Conservation (phyloP, 1,284 basidiomycete species). For the Leucoagaricus sp. region DNA sequence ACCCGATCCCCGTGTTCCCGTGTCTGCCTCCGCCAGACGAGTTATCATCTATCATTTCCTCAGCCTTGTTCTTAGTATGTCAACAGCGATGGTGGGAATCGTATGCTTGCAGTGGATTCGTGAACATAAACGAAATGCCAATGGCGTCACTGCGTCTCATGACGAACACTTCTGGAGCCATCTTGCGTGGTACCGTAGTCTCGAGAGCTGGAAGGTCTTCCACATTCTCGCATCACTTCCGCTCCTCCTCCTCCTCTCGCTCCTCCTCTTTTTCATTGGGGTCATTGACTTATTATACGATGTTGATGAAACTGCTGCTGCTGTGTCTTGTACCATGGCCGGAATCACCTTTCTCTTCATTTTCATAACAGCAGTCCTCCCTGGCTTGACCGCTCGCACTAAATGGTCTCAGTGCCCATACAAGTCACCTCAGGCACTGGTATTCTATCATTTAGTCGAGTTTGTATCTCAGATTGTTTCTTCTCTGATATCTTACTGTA, state of each 20-base stretch:
- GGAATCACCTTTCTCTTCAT: too few relatives aligned
- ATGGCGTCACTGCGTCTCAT: not conserved
- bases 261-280: not conserved
- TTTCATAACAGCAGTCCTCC: not conserved
- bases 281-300: not conserved
- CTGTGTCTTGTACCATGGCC: too few relatives aligned
- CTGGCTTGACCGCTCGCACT: not conserved
- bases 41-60: not conserved
- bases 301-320: not conserved
- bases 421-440: slow-evolving; percentile 4
- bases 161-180: not conserved
- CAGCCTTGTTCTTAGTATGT: not conserved
- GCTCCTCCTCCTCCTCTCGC: not conserved
- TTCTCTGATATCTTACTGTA: too few relatives aligned
- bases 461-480: too few relatives aligned
- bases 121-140: not conserved
- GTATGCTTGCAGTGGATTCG: slow-evolving; percentile 10
- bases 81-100: not conserved
- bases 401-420: slow-evolving; percentile 1
- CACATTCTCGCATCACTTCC: not conserved
- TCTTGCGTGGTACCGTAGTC: not conserved
- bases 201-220: not conserved
- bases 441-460: not conserved
- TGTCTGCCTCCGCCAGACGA: too few relatives aligned
- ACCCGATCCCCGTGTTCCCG: not conserved